These are phyloP conservation scores for Rauvolfia tetraphylla DNA, from an alignment of 257 asterid species.

Conservation along the genomic window DNA sequence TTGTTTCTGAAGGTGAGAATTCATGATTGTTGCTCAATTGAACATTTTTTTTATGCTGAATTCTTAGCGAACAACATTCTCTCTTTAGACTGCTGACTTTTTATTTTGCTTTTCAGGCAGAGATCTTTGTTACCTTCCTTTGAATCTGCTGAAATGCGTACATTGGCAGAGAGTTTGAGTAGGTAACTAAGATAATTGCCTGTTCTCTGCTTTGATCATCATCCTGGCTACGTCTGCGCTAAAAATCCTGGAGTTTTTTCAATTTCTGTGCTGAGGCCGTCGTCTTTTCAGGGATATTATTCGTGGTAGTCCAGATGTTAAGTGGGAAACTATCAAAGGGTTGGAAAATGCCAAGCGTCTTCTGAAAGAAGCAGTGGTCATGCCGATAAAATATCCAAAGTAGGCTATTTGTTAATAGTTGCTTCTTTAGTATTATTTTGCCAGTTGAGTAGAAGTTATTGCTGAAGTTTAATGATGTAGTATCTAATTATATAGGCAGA, in stretches of 20 bases:
- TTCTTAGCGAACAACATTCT: slow-evolving; percentile 9
- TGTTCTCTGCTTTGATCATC: neutral
- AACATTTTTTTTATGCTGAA: neutral
- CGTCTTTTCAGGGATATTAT: slow-evolving; percentile 72
- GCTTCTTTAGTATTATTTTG: slow-evolving; percentile 15
- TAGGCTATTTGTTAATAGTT: slow-evolving; percentile 27
- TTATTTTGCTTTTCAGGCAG: slow-evolving; percentile 53
- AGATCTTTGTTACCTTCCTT: slow-evolving; percentile 83
- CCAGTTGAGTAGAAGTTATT: neutral
- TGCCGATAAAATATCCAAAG: slow-evolving; percentile 99
- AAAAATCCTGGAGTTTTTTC: neutral
- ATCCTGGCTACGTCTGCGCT: neutral
- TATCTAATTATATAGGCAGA: neutral
- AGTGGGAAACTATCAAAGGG: slow-evolving; percentile 90
- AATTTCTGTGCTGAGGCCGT: neutral
- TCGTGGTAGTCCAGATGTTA: slow-evolving; percentile 94
- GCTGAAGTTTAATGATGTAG: neutral
- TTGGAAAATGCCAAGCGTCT: slow-evolving; percentile 89
- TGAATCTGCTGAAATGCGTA: slow-evolving; percentile 93
- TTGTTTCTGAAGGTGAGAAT: neutral
- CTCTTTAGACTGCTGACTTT: slow-evolving; percentile 21
- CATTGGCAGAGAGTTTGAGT: slow-evolving; percentile 82
- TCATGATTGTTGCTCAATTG: neutral
- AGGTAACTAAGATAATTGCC: slow-evolving; percentile 46
- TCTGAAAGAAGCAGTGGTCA: slow-evolving; percentile 96